phyloP scores from a whole-genome alignment of 345 rosid species.

The Eucalyptus sp. region DNA sequence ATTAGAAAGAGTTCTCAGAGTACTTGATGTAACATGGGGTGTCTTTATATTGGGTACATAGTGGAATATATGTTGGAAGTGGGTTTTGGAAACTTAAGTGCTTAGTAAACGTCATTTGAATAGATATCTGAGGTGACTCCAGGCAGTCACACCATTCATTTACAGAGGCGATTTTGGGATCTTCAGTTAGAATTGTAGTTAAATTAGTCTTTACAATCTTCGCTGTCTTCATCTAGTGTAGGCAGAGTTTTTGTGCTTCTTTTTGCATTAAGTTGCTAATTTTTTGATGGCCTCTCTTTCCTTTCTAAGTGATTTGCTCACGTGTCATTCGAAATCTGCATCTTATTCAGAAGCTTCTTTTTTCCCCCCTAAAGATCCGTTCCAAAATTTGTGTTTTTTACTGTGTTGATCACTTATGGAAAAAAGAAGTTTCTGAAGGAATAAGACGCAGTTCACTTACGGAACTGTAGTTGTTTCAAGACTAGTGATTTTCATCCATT shows the following conservation, averaged over 20 bases:
- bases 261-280: not conserved
- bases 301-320: not conserved
- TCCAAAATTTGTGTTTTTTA: not conserved
- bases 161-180: not conserved
- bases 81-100: not conserved
- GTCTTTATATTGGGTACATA: not conserved
- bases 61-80: not conserved
- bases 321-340: not conserved
- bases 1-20: not conserved
- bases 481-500: not conserved
- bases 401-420: not conserved
- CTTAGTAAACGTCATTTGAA: not conserved
- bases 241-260: not conserved
- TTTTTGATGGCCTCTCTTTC: not conserved
- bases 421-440: not conserved
- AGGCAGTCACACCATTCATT: not conserved
- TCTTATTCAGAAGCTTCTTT: not conserved
- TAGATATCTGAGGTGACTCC: not conserved
- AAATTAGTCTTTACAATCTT: not conserved
- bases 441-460: not conserved
- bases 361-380: not conserved
- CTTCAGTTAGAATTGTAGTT: not conserved
- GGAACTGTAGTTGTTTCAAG: not conserved
- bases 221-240: not conserved
- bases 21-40: not conserved